Evolutionary conservation across 208 protist species (phyloP).

Genomic region (Trypanosoma vivax): DNA sequence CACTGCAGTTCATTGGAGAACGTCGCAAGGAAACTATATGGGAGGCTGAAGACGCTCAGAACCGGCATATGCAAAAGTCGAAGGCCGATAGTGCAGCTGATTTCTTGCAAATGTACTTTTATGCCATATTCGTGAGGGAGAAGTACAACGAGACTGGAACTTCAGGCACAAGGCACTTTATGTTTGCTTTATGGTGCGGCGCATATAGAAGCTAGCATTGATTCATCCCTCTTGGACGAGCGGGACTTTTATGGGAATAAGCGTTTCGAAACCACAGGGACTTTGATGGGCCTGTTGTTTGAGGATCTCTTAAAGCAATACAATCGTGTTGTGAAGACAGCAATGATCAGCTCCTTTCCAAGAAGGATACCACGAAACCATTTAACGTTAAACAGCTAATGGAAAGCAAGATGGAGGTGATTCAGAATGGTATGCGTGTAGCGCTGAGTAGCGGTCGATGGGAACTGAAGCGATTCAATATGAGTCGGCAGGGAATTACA

Average conservation of each 20-base stretch:
- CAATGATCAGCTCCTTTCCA: slow-evolving; percentile 85
- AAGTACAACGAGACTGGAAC: slow-evolving; percentile 92
- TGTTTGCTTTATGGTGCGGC: slow-evolving; percentile 95
- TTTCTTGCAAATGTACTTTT: slow-evolving; percentile 91
- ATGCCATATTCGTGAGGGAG: slow-evolving; percentile 90
- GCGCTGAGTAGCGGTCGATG: slow-evolving; percentile 97
- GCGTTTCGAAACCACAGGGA: slow-evolving; percentile 96
- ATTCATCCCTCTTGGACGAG: slow-evolving; percentile 92
- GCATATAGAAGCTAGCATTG: slow-evolving; percentile 92
- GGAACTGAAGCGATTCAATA: slow-evolving; percentile 98
- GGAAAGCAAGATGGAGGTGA: slow-evolving; percentile 91
- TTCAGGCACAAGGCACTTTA: slow-evolving; percentile 97
- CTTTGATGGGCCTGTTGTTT: slow-evolving; percentile 98
- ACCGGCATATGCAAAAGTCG: slow-evolving; percentile 52
- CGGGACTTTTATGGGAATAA: slow-evolving; percentile 99
- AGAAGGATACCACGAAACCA: slow-evolving; percentile 75
- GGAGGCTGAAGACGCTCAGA: slow-evolving; percentile 66
- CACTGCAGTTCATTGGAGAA: slow-evolving; percentile 97
- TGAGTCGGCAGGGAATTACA: slow-evolving; percentile 93
- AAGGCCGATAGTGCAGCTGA: slow-evolving; percentile 94
- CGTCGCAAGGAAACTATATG: slow-evolving; percentile 73
- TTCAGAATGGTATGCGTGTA: slow-evolving; percentile 95
- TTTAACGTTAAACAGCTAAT: slow-evolving; percentile 93
- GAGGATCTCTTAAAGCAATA: slow-evolving; percentile 98
- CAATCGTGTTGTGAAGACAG: slow-evolving; percentile 94